phyloP scores from a whole-genome alignment of 1,284 basidiomycete genomes.

The Cryptococcus sp. region DNA sequence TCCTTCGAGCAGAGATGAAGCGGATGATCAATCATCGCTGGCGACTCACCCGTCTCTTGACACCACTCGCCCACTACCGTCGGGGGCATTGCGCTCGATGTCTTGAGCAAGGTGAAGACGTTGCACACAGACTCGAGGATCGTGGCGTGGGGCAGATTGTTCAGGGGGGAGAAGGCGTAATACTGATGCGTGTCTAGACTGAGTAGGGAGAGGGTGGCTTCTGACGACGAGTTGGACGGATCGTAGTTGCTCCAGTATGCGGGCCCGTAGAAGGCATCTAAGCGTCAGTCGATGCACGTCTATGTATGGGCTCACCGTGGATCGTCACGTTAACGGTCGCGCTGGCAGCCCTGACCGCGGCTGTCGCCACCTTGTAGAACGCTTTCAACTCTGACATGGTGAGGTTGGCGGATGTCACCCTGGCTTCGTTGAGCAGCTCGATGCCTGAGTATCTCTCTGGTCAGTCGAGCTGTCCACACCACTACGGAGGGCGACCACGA shows the following conservation, averaged over 20 bases:
- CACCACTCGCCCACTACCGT: constrained; percentile 46
- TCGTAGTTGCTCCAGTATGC: constrained; percentile 41
- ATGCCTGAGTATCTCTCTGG: constrained; percentile 53
- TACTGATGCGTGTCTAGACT: constrained; percentile 45
- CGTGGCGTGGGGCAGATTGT: constrained; percentile 34
- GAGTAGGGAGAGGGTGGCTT: constrained; percentile 17
- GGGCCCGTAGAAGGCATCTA: constrained; percentile 43
- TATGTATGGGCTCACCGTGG: constrained; percentile 25
- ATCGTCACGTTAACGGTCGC: constrained; percentile 24
- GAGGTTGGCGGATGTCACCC: constrained; percentile 19
- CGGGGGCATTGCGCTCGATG: constrained; percentile 16
- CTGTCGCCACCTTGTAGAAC: constrained; percentile 23
- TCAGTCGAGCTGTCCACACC: no score
- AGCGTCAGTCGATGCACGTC: constrained; percentile 1
- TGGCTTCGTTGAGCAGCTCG: constrained; percentile 54
- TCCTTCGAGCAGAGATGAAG: no score
- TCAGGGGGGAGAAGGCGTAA: constrained; percentile 41
- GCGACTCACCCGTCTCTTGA: constrained; percentile 34
- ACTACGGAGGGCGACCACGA: not conserved
- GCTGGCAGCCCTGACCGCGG: constrained; percentile 8
- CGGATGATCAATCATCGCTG: not conserved
- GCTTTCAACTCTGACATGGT: constrained; percentile 33
- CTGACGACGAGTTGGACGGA: constrained; percentile 20
- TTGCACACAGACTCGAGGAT: constrained; percentile 45
- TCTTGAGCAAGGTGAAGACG: constrained; percentile 36